Conservation (phyloP, 257 asterid genomes). For the Avicennia marina region DNA sequence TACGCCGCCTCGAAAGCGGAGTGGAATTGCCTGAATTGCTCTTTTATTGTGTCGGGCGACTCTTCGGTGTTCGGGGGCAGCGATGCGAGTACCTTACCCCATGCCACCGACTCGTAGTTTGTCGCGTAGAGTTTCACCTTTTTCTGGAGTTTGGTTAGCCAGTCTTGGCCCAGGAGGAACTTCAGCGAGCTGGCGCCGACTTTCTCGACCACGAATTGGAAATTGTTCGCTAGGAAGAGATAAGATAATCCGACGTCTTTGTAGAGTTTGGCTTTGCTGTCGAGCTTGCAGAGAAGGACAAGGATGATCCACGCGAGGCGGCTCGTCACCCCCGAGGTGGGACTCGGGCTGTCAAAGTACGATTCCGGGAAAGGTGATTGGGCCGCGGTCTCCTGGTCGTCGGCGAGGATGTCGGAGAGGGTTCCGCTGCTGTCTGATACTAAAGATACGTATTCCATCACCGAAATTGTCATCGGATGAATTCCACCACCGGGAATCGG, state of each 20-base stretch:
- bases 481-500: slow-evolving; percentile 50
- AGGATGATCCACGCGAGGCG: slow-evolving; percentile 66
- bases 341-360: slow-evolving; percentile 35
- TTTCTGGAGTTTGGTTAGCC: slow-evolving; percentile 44
- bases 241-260: slow-evolving; percentile 52
- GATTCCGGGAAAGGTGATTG: slow-evolving; percentile 47
- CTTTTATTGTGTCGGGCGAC: slow-evolving; percentile 28
- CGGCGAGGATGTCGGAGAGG: slow-evolving; percentile 40
- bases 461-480: slow-evolving; percentile 54
- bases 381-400: slow-evolving; percentile 20
- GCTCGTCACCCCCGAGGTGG: slow-evolving; percentile 35
- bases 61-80: slow-evolving; percentile 38
- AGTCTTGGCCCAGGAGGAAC: slow-evolving; percentile 54
- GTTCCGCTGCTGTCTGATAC: slow-evolving; percentile 48
- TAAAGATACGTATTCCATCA: slow-evolving; percentile 33
- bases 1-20: slow-evolving; percentile 45
- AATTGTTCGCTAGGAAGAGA: slow-evolving; percentile 65
- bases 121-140: slow-evolving; percentile 50
- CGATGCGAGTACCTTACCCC: slow-evolving; percentile 44
- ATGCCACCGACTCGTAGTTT: slow-evolving; percentile 51
- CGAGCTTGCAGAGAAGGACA: slow-evolving; percentile 72
- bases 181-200: slow-evolving; percentile 35
- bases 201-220: slow-evolving; percentile 39
- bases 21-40: slow-evolving; percentile 41
- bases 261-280: slow-evolving; percentile 52